A percentile compares a stretch with the other conserved stretches of the same genome.
Conservation (phyloP, 495 filamentous ascomycete species). For the Coniosporium apollinis region DNA sequence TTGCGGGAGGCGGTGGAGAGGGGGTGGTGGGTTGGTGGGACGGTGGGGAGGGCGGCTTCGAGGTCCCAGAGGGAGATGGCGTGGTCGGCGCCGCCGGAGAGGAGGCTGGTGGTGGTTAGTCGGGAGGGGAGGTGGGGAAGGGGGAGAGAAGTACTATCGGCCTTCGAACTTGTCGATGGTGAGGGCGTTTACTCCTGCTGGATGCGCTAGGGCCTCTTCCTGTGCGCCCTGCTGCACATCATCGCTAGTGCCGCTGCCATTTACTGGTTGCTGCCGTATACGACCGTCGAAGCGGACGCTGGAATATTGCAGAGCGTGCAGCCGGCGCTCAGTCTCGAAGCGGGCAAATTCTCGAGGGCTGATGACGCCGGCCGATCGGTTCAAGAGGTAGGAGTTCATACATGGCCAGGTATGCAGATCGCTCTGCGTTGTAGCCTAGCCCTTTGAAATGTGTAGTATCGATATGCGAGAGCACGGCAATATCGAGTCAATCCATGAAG, state of each 20-base stretch:
- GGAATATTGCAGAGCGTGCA: conserved; percentile 43
- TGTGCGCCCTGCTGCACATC: not conserved
- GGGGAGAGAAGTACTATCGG: conserved; percentile 39
- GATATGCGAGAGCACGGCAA: too few species aligned
- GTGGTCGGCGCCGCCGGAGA: conserved; percentile 69
- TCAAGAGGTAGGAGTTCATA: conserved; percentile 69
- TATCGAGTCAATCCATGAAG: too few species aligned
- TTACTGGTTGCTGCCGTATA: too few species aligned
- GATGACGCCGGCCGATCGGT: conserved; percentile 49
- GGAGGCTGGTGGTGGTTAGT: conserved; percentile 34
- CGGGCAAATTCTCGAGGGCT: conserved; percentile 42
- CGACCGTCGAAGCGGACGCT: conserved; percentile 43
- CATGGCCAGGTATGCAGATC: too few species aligned
- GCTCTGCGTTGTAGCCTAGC: too few species aligned
- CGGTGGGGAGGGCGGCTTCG: conserved; percentile 27
- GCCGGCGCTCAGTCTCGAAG: conserved; percentile 42
- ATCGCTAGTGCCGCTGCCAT: not conserved
- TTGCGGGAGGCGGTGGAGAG: conserved; percentile 25
- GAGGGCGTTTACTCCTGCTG: conserved; percentile 57
- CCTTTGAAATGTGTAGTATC: too few species aligned
- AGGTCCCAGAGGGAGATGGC: conserved; percentile 75
- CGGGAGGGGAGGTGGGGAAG: not conserved
- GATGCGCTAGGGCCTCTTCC: conserved; percentile 38
- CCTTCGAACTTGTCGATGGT: conserved; percentile 64
- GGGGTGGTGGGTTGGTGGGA: conserved; percentile 29